Evolutionary conservation across 1,284 basidiomycete genomes (phyloP).

Genomic region (Ceratobasidium sp.): DNA sequence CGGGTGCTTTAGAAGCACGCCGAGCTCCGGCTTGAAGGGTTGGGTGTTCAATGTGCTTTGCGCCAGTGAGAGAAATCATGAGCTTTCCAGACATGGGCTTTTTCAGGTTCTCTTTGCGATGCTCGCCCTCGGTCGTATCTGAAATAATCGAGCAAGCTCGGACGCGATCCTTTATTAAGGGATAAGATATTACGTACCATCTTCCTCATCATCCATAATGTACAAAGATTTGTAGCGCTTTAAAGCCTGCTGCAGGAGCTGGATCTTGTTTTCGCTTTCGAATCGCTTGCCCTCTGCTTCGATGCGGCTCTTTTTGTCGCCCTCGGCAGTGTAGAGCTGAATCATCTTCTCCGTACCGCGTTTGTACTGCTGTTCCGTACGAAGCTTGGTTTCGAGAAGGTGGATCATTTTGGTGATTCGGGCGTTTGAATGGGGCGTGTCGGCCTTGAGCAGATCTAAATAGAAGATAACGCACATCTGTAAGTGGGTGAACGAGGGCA

Average conservation of each 20-base stretch:
- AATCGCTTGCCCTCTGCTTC: constrained; percentile 94
- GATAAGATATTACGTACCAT: constrained; percentile 57
- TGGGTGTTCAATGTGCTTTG: constrained; percentile 89
- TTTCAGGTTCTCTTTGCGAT: constrained; percentile 87
- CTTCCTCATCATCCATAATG: constrained; percentile 88
- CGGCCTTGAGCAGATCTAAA: constrained; percentile 92
- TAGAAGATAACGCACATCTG: neutral
- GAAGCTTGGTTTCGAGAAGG: constrained; percentile 98
- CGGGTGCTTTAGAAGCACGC: constrained; percentile 77
- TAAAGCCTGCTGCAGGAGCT: constrained; percentile 88
- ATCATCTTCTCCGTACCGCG: constrained; percentile 99
- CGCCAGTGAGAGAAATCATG: constrained; percentile 85
- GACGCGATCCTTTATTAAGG: neutral
- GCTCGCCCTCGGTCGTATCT: constrained; percentile 68
- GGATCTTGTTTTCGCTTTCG: constrained; percentile 96
- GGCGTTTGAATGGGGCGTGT: constrained; percentile 93
- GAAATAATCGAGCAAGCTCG: constrained; percentile 8
- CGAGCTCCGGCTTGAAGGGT: constrained; percentile 53
- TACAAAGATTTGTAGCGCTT: constrained; percentile 97
- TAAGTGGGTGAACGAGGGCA: constrained; percentile 27
- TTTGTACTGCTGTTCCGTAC: constrained; percentile 98
- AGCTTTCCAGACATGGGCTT: constrained; percentile 96
- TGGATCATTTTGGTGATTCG: constrained; percentile 99
- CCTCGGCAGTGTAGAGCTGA: constrained; percentile 90
- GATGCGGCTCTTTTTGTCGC: constrained; percentile 89